A percentile compares a stretch with the other conserved stretches of the same genome.
Evolutionary conservation across 2,329 filamentous ascomycete genomes (phyloP).

Genomic region (Trichoderma sp.): DNA sequence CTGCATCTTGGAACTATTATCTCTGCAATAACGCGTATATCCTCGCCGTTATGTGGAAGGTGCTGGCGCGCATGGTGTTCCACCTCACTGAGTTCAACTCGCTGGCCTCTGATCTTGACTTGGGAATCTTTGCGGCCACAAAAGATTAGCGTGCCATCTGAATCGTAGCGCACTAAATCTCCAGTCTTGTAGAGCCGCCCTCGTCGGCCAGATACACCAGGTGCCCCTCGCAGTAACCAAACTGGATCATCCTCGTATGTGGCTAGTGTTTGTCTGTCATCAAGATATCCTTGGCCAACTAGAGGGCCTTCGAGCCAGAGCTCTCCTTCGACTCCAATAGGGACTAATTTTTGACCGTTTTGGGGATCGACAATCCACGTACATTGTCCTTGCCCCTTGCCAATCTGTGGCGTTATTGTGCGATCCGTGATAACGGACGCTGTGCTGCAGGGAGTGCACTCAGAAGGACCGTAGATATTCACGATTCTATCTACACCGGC

Average conservation of each 20-base stretch:
- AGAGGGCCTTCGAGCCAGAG: conserved; percentile 22
- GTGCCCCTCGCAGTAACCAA: not conserved
- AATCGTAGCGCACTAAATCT: conserved; percentile 48
- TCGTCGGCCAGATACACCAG: not conserved
- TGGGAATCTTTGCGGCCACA: conserved; percentile 57
- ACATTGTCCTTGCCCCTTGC: not conserved
- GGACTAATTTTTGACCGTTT: not conserved
- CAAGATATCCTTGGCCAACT: conserved; percentile 20
- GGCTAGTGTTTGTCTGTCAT: not conserved
- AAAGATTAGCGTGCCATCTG: conserved; percentile 45
- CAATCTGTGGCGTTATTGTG: not conserved
- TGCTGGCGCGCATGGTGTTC: conserved; percentile 37
- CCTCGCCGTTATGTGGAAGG: not conserved
- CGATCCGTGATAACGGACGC: not conserved
- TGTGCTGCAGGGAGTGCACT: not conserved
- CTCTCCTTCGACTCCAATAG: conserved; percentile 28
- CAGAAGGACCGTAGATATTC: not conserved
- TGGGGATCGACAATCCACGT: conserved; percentile 15
- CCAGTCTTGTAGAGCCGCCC: conserved; percentile 48
- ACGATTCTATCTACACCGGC: not conserved
- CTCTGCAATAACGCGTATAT: not conserved
- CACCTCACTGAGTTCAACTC: conserved; percentile 46
- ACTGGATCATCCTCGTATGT: not conserved
- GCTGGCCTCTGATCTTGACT: conserved; percentile 59
- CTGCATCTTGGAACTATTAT: not conserved